Percentiles rank a stretch among this genome's conserved stretches.
Conservation (phyloP, 169 alveolate genomes). For the Amoebophrya sp. region DNA sequence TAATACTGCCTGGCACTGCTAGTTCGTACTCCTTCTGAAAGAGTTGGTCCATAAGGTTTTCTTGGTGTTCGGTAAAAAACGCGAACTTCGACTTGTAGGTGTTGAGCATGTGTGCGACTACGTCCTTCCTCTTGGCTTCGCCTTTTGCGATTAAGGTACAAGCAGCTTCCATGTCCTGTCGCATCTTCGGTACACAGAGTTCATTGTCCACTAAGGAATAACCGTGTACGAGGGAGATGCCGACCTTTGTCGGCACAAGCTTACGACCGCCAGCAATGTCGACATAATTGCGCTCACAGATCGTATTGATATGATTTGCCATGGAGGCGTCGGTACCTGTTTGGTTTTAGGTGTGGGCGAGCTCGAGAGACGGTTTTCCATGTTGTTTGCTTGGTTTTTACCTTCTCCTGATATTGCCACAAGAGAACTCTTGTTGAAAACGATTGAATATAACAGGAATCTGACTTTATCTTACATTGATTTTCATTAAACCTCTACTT, state of each 20-base stretch:
- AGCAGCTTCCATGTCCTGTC: slow-evolving; percentile 78
- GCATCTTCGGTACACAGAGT: slow-evolving; percentile 76
- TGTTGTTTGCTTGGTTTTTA: no score
- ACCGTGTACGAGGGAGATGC: slow-evolving; percentile 80
- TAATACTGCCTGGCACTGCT: neutral
- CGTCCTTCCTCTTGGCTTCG: slow-evolving; percentile 36
- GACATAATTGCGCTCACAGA: slow-evolving; percentile 92
- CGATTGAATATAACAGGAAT: no score
- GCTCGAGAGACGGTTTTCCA: no score
- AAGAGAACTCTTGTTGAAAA: no score
- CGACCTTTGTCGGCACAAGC: slow-evolving; percentile 87
- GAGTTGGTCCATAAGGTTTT: slow-evolving; percentile 57
- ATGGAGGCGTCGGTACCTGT: slow-evolving; percentile 97
- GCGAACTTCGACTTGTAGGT: slow-evolving; percentile 41
- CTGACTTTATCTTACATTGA: no score
- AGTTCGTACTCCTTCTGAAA: slow-evolving; percentile 39
- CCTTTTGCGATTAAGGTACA: slow-evolving; percentile 72
- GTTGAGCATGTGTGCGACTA: slow-evolving; percentile 34
- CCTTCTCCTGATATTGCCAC: no score
- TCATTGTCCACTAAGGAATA: slow-evolving; percentile 77
- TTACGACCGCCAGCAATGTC: slow-evolving; percentile 71
- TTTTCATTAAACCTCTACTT: no score
- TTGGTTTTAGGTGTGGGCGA: no score
- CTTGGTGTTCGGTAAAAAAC: slow-evolving; percentile 43
- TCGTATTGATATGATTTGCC: slow-evolving; percentile 95